Conservation (phyloP, 2,329 filamentous ascomycete genomes). For the Metarhizium sp. region DNA sequence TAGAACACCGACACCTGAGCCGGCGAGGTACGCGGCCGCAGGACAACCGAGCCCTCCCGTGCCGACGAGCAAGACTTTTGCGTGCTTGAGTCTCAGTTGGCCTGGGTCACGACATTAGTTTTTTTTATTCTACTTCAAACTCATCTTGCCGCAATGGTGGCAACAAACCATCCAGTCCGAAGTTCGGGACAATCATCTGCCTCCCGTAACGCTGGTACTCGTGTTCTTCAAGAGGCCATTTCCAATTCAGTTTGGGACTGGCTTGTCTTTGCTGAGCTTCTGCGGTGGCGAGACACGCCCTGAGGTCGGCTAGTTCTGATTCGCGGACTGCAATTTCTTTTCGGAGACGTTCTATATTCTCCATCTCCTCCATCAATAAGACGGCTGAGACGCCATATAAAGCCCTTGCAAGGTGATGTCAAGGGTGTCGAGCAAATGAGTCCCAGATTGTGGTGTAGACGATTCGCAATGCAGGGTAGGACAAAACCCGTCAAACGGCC, state of each 20-base stretch:
- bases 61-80: conserved; percentile 72
- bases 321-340: conserved; percentile 39
- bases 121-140: not conserved
- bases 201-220: conserved; percentile 85
- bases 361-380: conserved; percentile 20
- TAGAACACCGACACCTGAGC: conserved; percentile 74
- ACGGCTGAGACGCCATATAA: not conserved
- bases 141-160: not conserved
- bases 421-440: not conserved
- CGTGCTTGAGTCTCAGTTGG: conserved; percentile 61
- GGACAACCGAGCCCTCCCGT: conserved; percentile 87
- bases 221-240: conserved; percentile 60
- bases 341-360: conserved; percentile 30
- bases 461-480: no score
- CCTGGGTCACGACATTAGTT: conserved; percentile 34
- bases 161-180: conserved; percentile 63
- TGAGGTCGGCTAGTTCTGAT: conserved; percentile 35
- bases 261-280: conserved; percentile 19
- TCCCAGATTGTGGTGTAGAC: not conserved
- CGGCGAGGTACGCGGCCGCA: conserved; percentile 84
- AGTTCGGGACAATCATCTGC: conserved; percentile 78
- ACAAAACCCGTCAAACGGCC: not conserved
- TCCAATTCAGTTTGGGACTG: conserved; percentile 20
- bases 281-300: conserved; percentile 31
- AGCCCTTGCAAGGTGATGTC: not conserved